Percentiles rank a stretch among this genome's conserved stretches.
phyloP scores from a whole-genome alignment of 1,284 basidiomycete species.

The Chondrostereum purpureum region DNA sequence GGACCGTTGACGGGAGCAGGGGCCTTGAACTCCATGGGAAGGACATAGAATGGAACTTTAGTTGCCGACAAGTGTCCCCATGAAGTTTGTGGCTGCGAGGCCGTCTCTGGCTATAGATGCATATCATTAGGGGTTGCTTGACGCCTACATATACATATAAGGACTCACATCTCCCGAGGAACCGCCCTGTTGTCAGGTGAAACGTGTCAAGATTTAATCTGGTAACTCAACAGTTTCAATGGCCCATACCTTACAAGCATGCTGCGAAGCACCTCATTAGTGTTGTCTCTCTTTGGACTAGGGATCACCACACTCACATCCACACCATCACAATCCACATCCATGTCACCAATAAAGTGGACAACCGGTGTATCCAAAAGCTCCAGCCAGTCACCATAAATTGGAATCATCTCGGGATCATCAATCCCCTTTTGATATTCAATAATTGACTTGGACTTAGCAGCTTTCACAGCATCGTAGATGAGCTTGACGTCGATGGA shows the following conservation, averaged over 20 bases:
- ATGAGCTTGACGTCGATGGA: conserved; percentile 5
- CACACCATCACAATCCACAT: conserved; percentile 20
- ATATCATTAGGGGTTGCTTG: too few species aligned
- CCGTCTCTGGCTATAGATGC: conserved; percentile 13
- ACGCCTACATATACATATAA: too few species aligned
- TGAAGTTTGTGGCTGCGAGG: conserved; percentile 15
- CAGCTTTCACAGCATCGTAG: conserved; percentile 3
- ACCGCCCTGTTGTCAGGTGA: background rate
- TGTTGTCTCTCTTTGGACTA: background rate
- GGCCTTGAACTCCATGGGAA: conserved; percentile 14
- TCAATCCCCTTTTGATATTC: background rate
- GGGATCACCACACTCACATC: conserved; percentile 11
- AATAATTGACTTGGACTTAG: conserved; percentile 1
- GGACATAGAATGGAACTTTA: conserved; percentile 18
- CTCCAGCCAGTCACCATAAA: conserved; percentile 17
- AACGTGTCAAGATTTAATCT: too few species aligned
- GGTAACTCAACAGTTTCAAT: too few species aligned
- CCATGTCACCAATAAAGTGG: conserved; percentile 21
- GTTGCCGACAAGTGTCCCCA: conserved; percentile 18
- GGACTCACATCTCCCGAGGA: background rate
- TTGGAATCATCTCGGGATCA: conserved; percentile 8
- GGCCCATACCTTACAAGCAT: background rate
- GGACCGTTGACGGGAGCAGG: conserved; percentile 8
- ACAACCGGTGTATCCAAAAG: conserved; percentile 14
- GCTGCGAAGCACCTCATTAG: background rate